phyloP scores from a whole-genome alignment of 345 rosid genomes.

The Eucalyptus curtisii region DNA sequence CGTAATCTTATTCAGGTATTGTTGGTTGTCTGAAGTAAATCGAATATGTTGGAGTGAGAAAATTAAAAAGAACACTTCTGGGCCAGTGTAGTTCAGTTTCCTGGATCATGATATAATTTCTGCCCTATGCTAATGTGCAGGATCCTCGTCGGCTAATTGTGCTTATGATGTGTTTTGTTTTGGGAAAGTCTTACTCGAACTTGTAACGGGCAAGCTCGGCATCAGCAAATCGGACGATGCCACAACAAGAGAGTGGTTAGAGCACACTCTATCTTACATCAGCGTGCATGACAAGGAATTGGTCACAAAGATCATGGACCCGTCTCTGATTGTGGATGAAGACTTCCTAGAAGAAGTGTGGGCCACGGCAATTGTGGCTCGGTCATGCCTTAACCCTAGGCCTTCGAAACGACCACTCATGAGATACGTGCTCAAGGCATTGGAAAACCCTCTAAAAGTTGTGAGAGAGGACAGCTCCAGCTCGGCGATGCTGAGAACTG shows the following conservation, averaged over 20 bases:
- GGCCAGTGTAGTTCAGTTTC: neutral
- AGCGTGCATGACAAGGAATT: constrained; percentile 59
- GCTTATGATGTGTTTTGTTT: constrained; percentile 85
- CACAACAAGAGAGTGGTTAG: constrained; percentile 43
- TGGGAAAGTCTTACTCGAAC: constrained; percentile 79
- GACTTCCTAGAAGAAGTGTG: constrained; percentile 94
- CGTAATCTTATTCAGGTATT: neutral
- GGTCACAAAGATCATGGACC: constrained; percentile 68
- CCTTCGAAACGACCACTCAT: constrained; percentile 68
- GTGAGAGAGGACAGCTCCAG: constrained; percentile 59
- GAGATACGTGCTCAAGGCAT: constrained; percentile 79
- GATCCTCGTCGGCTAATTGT: constrained; percentile 31
- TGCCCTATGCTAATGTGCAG: constrained; percentile 17
- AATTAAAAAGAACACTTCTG: neutral
- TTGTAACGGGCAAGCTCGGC: constrained; percentile 87
- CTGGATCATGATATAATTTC: neutral
- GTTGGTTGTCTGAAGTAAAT: neutral
- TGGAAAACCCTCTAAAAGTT: constrained; percentile 88
- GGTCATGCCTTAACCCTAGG: constrained; percentile 83
- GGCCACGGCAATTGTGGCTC: constrained; percentile 95
- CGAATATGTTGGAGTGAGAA: neutral
- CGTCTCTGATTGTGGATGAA: constrained; percentile 71
- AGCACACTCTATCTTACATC: constrained; percentile 46
- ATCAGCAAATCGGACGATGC: constrained; percentile 52
- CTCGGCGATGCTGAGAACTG: constrained; percentile 58